Percentiles rank a stretch among this genome's conserved stretches.
These are phyloP conservation scores for Globisporangium polare DNA, from an alignment of 352 stramenopile species.

Conservation along the genomic window DNA sequence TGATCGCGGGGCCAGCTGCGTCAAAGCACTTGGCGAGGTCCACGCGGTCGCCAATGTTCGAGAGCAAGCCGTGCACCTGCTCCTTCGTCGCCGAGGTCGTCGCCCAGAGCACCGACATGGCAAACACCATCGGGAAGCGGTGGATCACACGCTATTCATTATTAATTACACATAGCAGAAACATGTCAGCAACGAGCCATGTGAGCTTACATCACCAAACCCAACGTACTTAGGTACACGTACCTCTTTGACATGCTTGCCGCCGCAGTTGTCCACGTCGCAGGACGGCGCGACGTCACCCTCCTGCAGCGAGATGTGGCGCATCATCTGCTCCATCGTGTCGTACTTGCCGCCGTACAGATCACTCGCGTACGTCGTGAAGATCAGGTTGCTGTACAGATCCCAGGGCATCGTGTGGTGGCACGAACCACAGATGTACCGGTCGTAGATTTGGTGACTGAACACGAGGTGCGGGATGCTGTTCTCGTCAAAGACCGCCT, in stretches of 20 bases:
- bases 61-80: conserved; percentile 60
- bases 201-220: too few species aligned
- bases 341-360: conserved; percentile 57
- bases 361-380: conserved; percentile 77
- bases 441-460: conserved; percentile 84
- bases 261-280: conserved; percentile 47
- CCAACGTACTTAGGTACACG: neutral
- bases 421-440: conserved; percentile 65
- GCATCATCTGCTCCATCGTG: conserved; percentile 72
- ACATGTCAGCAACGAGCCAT: neutral
- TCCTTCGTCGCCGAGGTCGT: conserved; percentile 71
- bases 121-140: conserved; percentile 85
- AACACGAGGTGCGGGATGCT: conserved; percentile 86
- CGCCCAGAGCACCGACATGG: conserved; percentile 79
- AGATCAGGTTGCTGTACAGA: conserved; percentile 82
- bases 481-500: conserved; percentile 80
- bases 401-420: conserved; percentile 66
- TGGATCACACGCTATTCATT: conserved; percentile 54
- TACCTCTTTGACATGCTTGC: conserved; percentile 68
- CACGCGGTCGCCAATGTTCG: conserved; percentile 62
- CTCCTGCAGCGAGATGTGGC: conserved; percentile 49
- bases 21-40: conserved; percentile 77
- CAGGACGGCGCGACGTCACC: conserved; percentile 52
- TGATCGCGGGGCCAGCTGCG: conserved; percentile 56
- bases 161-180: neutral